Evolutionary conservation across 805 yeast species (phyloP).

Genomic region (Wickerhamiella azymoides): DNA sequence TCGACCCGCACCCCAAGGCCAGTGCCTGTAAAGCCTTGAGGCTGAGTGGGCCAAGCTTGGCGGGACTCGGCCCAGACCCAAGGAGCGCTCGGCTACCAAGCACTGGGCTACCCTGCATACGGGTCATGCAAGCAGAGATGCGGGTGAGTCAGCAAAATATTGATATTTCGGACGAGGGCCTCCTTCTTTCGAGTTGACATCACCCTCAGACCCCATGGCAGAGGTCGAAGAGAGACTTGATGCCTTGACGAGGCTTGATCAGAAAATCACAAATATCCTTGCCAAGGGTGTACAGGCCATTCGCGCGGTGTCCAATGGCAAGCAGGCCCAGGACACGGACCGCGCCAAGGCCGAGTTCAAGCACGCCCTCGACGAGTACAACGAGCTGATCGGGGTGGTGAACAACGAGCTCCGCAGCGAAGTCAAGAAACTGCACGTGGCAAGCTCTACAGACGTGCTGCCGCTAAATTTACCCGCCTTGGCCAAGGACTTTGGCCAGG

Average conservation of each 20-base stretch:
- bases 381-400: slow-evolving; percentile 40
- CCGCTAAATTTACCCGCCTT: slow-evolving; percentile 59
- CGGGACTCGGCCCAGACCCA: too few species aligned
- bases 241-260: slow-evolving; percentile 21
- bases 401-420: slow-evolving; percentile 53
- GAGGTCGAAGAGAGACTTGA: slow-evolving; percentile 21
- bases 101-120: too few species aligned
- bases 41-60: not conserved
- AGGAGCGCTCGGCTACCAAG: too few species aligned
- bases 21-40: not conserved
- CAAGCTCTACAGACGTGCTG: slow-evolving; percentile 36
- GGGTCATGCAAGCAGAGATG: not conserved
- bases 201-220: not conserved
- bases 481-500: slow-evolving; percentile 71
- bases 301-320: slow-evolving; percentile 21
- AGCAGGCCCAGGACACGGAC: slow-evolving; percentile 13
- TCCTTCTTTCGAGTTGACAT: not conserved
- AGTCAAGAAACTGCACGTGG: slow-evolving; percentile 43
- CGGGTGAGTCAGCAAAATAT: not conserved
- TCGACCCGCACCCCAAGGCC: slow-evolving; percentile 13
- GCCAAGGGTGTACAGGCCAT: slow-evolving; percentile 20
- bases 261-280: slow-evolving; percentile 16
- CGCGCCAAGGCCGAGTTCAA: slow-evolving; percentile 30
- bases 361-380: slow-evolving; percentile 34
- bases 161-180: not conserved